Base-by-base conservation (phyloP, 257 asterid species). In the Solanum dulcamara region DNA sequence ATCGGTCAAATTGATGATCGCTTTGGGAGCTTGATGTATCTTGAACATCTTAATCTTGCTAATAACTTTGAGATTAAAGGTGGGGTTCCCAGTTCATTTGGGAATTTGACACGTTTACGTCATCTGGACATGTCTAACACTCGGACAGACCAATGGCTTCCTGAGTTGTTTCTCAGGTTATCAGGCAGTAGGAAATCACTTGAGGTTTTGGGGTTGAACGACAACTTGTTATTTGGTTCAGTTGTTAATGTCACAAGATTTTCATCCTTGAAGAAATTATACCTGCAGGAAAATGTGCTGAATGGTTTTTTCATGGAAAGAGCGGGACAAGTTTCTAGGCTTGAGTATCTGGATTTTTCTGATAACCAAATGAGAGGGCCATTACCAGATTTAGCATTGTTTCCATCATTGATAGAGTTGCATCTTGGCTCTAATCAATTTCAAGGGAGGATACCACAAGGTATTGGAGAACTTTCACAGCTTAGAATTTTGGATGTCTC, bases 341-440 rank as follows among this genome's bases (percentile, higher is more conserved):
- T 85, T 0, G 14, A 44, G 60, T 40, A 33, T 88, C 22, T 87
- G 11, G 83, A 80, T 26, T 81, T 88, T 26, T 85, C 67, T 15
- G 50, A 51, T 6, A 88, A 88, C 80, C 85, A 75, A 48, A 46
- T 84, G 85, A 64, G 42, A 60, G 62, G 84, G 35, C 9, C 13
- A 72, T 74, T 57, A 40, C 86, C 42, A 37, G 24, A 24, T 72
- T 17, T 81, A n/a, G n/a, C 55, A n/a, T 28, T 53, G 48, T 81
- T 57, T 37, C 53, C 84, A 6, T 81, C 18, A 38, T 37, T 85
- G 35, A 24, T 18, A 60, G 35, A 37, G 33, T 68, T 81, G 46
- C 66, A 66, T 32, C 75, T 90, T 3, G 37, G 26, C 1, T 42
- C 28, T 5, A 89, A 89, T 83, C 87, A 57, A 74, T 71, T 87